phyloP scores from a whole-genome alignment of 805 yeast species.

The Isabelozyma rhagii region DNA sequence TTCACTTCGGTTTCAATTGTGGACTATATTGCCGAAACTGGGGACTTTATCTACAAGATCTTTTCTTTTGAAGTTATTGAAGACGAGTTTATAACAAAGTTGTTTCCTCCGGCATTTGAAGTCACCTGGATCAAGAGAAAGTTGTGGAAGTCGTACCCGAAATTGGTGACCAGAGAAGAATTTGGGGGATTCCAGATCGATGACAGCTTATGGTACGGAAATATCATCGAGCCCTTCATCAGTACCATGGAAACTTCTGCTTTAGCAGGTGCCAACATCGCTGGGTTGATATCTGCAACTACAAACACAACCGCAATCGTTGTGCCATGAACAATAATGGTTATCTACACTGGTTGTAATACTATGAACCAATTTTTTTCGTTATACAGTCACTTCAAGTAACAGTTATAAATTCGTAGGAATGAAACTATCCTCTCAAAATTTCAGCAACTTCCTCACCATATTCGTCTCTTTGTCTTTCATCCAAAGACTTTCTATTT shows the following conservation, averaged over 20 bases:
- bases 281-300: constrained; percentile 35
- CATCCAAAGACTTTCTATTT: constrained; percentile 34
- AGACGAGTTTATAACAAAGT: background rate
- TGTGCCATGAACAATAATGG: background rate
- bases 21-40: constrained; percentile 17
- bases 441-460: constrained; percentile 28
- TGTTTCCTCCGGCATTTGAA: background rate
- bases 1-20: constrained; percentile 34
- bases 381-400: background rate
- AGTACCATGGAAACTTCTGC: constrained; percentile 54
- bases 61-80: constrained; percentile 26
- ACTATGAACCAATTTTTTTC: background rate
- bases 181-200: constrained; percentile 27
- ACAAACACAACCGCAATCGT: constrained; percentile 8
- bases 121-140: constrained; percentile 20
- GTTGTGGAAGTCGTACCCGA: constrained; percentile 46
- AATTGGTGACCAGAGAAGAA: constrained; percentile 21
- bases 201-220: constrained; percentile 39
- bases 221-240: constrained; percentile 44
- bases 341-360: background rate
- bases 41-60: constrained; percentile 40
- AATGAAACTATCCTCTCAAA: constrained; percentile 21
- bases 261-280: constrained; percentile 48
- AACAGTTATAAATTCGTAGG: background rate
- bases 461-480: constrained; percentile 38